These are phyloP conservation scores for Hortiboletus campestris DNA, from an alignment of 768 basidiomycete species.

Conservation along the genomic window DNA sequence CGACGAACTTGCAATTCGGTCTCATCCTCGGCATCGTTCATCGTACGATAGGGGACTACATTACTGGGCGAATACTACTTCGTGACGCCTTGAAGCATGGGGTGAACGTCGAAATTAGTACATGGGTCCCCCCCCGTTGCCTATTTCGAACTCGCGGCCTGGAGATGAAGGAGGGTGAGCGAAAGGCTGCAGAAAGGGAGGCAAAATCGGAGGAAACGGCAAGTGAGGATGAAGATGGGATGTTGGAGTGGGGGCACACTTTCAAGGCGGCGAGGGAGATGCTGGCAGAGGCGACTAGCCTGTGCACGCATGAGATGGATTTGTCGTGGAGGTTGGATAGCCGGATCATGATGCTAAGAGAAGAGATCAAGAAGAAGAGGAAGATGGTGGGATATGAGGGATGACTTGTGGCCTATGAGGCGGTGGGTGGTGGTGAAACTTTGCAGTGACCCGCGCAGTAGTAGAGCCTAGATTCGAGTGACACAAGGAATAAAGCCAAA, in stretches of 20 bases:
- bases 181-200: slow-evolving; percentile 33
- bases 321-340: slow-evolving; percentile 67
- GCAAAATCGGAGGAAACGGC: slow-evolving; percentile 7
- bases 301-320: slow-evolving; percentile 54
- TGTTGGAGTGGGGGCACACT: slow-evolving; percentile 44
- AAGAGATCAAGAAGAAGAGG: slow-evolving; percentile 67
- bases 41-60: slow-evolving; percentile 51
- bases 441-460: too few species aligned
- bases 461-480: not conserved
- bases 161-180: slow-evolving; percentile 63
- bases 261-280: slow-evolving; percentile 47
- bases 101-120: slow-evolving; percentile 44
- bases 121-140: slow-evolving; percentile 70
- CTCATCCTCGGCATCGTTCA: slow-evolving; percentile 69
- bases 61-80: slow-evolving; percentile 47
- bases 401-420: too few species aligned
- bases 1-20: slow-evolving; percentile 68
- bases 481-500: not conserved
- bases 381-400: slow-evolving; percentile 36
- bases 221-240: slow-evolving; percentile 7
- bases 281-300: slow-evolving; percentile 49
- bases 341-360: slow-evolving; percentile 63
- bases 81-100: slow-evolving; percentile 48
- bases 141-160: slow-evolving; percentile 65
- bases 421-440: not conserved